These are phyloP conservation scores for Populus ilicifolia DNA, from an alignment of 345 rosid genomes.

Conservation along the genomic window DNA sequence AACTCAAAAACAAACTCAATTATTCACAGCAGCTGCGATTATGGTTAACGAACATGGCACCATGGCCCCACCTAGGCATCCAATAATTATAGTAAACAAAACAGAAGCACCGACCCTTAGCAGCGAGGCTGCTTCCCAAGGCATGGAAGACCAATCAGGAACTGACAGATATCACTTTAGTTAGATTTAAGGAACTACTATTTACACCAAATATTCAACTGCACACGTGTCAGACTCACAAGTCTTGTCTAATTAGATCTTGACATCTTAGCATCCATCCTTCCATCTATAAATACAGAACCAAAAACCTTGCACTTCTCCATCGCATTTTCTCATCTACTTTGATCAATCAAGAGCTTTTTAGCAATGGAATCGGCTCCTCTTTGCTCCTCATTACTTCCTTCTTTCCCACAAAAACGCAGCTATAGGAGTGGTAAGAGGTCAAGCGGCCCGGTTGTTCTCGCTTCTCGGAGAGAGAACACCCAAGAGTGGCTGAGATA, in stretches of 20 bases:
- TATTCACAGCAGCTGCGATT: no score
- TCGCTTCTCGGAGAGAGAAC: neutral
- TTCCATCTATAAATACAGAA: neutral
- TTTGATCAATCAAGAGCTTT: neutral
- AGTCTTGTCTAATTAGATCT: no score
- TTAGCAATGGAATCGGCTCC: slow-evolving; percentile 2
- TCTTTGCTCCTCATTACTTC: slow-evolving; percentile 9
- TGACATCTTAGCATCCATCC: neutral
- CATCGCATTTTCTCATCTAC: neutral
- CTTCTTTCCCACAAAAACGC: neutral
- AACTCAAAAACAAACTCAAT: no score
- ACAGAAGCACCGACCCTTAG: slow-evolving; percentile 3
- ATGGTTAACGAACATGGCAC: no score
- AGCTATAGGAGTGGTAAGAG: neutral
- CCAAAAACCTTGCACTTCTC: neutral
- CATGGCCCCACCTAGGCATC: no score
- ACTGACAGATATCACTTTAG: neutral
- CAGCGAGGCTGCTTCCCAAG: neutral
- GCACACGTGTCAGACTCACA: slow-evolving; percentile 1
- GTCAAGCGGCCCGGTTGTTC: neutral
- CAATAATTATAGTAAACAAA: neutral
- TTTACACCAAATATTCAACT: neutral
- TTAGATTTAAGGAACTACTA: neutral
- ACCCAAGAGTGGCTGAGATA: neutral
- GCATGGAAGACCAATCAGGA: neutral